Percentiles rank a stretch among this genome's conserved stretches.
phyloP scores from a whole-genome alignment of 2,329 filamentous ascomycete genomes.

The Chrysosporium keratinophilum region DNA sequence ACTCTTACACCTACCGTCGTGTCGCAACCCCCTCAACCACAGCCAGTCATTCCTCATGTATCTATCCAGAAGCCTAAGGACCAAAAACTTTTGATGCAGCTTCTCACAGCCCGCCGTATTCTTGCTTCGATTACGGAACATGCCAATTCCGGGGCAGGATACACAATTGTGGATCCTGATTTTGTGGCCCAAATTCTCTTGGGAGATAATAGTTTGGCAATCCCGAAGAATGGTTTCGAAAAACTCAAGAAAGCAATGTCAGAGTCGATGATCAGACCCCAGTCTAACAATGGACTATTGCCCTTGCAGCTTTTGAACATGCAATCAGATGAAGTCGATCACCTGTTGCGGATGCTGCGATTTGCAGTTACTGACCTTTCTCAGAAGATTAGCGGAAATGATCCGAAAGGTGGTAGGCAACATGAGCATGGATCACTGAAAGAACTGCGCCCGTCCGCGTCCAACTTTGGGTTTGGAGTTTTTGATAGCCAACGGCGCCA shows the following conservation, averaged over 20 bases:
- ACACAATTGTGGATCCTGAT: conserved; percentile 36
- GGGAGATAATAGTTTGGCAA: conserved; percentile 33
- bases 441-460: conserved; percentile 1
- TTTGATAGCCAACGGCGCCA: conserved; percentile 32
- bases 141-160: conserved; percentile 37
- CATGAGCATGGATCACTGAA: conserved; percentile 25
- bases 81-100: conserved; percentile 11
- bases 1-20: background rate
- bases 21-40: background rate
- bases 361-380: conserved; percentile 34
- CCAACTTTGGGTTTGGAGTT: conserved; percentile 30
- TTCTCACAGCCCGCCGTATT: conserved; percentile 29
- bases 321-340: conserved; percentile 36
- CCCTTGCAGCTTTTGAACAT: conserved; percentile 35
- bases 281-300: conserved; percentile 31
- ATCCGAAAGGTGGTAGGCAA: conserved; percentile 30
- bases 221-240: conserved; percentile 34
- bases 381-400: conserved; percentile 30
- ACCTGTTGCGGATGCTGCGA: conserved; percentile 35
- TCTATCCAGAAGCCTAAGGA: background rate
- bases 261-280: conserved; percentile 34
- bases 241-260: conserved; percentile 37
- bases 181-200: conserved; percentile 36
- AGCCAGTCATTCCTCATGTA: conserved; percentile 11
- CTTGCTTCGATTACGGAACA: conserved; percentile 37